Percentiles rank a stretch among this genome's conserved stretches.
Conservation (phyloP, 1,284 basidiomycete species). For the Sanghuangporus baumii region DNA sequence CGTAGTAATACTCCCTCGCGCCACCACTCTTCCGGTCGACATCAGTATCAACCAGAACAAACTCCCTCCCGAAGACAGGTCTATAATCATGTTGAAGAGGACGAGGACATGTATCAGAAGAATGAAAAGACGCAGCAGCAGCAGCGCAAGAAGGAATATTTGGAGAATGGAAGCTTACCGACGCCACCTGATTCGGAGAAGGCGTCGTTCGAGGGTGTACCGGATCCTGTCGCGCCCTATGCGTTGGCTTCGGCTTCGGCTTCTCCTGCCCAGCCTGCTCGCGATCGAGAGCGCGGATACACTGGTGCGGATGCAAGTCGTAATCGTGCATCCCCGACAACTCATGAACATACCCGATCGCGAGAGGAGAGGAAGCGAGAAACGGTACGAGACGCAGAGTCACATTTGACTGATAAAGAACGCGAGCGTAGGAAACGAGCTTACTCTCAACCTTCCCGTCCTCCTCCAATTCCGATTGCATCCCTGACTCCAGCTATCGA, state of each 20-base stretch:
- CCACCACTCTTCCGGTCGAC: background rate
- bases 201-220: slow-evolving; percentile 1
- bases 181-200: slow-evolving; percentile 14
- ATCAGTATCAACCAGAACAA: background rate
- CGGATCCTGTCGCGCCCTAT: background rate
- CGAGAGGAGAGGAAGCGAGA: background rate
- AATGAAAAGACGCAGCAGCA: background rate
- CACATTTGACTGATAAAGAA: background rate
- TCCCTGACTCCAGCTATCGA: background rate
- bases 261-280: background rate
- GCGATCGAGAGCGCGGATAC: background rate
- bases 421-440: background rate
- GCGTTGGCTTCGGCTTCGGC: background rate
- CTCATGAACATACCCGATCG: background rate
- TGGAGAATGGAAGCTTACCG: background rate
- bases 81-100: background rate
- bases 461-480: background rate
- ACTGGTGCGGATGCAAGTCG: too few relatives aligned
- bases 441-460: background rate
- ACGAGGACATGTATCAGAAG: background rate
- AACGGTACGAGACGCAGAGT: background rate
- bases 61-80: background rate
- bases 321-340: background rate
- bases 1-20: background rate
- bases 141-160: background rate